Evolutionary conservation across 441 rosid genomes (phyloP), one percentile per base, ranked within the genome.

Genomic region (Syzygium malaccense): DNA sequence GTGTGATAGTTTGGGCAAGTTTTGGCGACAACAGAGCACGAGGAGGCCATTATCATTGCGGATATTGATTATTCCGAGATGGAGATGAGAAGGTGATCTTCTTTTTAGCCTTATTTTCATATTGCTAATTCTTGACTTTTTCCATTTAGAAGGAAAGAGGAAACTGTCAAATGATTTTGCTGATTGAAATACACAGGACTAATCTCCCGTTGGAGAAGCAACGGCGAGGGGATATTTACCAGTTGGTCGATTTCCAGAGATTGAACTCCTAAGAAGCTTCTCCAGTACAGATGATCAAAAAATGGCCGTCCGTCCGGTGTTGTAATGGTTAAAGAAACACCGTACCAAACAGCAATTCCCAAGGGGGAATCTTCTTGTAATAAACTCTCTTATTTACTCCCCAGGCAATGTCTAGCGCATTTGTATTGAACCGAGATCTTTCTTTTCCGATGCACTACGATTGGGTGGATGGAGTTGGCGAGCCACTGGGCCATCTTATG

Each of bases 181-280:
- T 26, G 78, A 32, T 86, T 3, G 62, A 86, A 91, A 86, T 62
- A 87, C 37, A 51, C 87, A 97, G 99, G 97, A 86, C 96, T 53
- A 94, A 86, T 92, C 98, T 98, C 28, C 98, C 99, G 4, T 87
- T 97, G 88, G 88, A 71, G 53, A 97, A 95, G 92, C 98, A 98
- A 90, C 92, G 97, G 4, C 90, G 99, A 9, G 98, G 98, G 79
- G 99, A 97, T 94, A 97, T 98, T 37, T 96, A 96, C 94, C 98
- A 95, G 94, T 91, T 97, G 91, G 97, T 98, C 30, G 99, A 98
- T 89, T 12, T 95, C n/a, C 94, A 94, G 87, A 95, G 99, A 90
- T 89, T 93, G 87, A 90, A 93, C 64, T 85, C 92, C 11, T 57
- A 90, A 89, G 51, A 23, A 19, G 87, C 37, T 37, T 5, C 30